A percentile compares a stretch with the other conserved stretches of the same genome.
Conservation (phyloP, 306 rosid genomes). For the Fragaria vesca region DNA sequence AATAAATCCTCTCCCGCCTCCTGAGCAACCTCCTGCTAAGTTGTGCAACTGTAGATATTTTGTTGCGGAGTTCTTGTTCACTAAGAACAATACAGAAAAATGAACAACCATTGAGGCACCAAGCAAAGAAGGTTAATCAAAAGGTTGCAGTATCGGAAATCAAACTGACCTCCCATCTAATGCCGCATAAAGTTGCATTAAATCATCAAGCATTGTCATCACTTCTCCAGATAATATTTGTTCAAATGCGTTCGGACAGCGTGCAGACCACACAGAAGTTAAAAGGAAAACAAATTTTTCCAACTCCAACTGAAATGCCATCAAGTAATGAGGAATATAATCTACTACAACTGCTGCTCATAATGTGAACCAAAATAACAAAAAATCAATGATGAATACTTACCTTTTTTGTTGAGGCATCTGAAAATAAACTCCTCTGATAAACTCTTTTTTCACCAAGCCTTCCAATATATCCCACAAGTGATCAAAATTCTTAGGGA, state of each 20-base stretch:
- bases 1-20: too few species aligned
- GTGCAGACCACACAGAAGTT: background rate
- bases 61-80: too few species aligned
- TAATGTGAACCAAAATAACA: background rate
- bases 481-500: background rate
- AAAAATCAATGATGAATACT: too few species aligned
- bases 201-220: constrained; percentile 23
- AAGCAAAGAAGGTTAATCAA: too few species aligned
- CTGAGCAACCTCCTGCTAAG: too few species aligned
- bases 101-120: too few species aligned
- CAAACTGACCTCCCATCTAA: constrained; percentile 30
- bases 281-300: background rate
- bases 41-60: too few species aligned
- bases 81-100: too few species aligned
- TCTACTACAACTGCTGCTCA: too few species aligned
- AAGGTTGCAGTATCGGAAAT: too few species aligned
- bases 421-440: background rate
- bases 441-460: background rate
- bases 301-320: constrained; percentile 17
- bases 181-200: constrained; percentile 28
- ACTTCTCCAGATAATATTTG: constrained; percentile 4
- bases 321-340: background rate
- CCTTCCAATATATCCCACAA: constrained; percentile 31
- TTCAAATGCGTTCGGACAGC: background rate
- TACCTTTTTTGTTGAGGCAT: constrained; percentile 29